Evolutionary conservation across 768 basidiomycete species (phyloP), one percentile per base, ranked within the genome.

Genomic region (Guyanaporus albipodus): DNA sequence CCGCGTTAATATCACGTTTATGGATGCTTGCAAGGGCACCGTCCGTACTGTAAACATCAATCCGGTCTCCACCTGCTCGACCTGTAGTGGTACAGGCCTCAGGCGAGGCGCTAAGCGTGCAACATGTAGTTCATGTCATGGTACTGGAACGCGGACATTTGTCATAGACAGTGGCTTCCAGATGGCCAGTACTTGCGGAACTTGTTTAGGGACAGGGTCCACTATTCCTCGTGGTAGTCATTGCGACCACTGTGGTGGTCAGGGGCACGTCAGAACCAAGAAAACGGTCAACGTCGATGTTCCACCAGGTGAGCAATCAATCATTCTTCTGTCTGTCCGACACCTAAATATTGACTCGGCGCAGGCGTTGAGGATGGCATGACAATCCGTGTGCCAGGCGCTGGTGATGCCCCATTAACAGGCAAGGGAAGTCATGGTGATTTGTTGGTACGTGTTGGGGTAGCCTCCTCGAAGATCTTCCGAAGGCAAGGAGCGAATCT

Each of bases 351-450:
- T 48, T 40, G 19, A 63, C 37, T 44, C 33, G 19, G 40, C 31
- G 46, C 58, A 93, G 91, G 93, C 36, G 85, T 95, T 34, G 94
- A 98, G 67, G 91, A 97, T 60, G 94, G 94, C 26, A 94, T 94
- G 90, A 78, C 83, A 24, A 76, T 98, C 54, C 83, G 87, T 39
- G 73, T 98, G 21, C 79, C 87, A 12, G 80, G 80, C 42, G 76
- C 76, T 34, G 95, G 95, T 17, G 92, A 99, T 68, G 84, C 83
- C 18, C 85, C 96, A 26, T 67, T 94, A 31, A 74, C 80, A 28
- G 85, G 86, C 38, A 83, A 82, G 58, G 94, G 94, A 37, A 72
- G 71, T 28, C 68, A 79, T 22, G 96, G 96, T 2, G 92, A 96
- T 68, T 75, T 99, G 18, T 76, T 89, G 54, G 85, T 99, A 23